These are phyloP conservation scores for Plasmodium vivax DNA, from an alignment of 169 alveolate species.

Conservation along the genomic window DNA sequence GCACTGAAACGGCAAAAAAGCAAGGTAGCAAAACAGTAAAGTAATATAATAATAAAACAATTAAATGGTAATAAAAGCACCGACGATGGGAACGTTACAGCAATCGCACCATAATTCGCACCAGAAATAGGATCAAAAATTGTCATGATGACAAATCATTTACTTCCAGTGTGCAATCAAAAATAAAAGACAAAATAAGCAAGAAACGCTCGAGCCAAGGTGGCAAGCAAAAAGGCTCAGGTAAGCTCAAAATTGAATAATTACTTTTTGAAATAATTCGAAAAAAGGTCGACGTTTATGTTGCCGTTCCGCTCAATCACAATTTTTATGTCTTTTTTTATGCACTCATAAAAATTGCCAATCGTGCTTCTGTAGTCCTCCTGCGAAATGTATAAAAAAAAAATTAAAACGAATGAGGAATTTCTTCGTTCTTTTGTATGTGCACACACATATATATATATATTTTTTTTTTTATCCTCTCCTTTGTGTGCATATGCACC, in stretches of 20 bases:
- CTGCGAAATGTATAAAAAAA: conserved; percentile 14
- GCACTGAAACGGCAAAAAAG: background rate
- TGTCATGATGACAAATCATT: background rate
- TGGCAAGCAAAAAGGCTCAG: background rate
- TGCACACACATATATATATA: background rate
- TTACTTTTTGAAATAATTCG: conserved; percentile 56
- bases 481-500: background rate
- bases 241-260: background rate
- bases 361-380: conserved; percentile 58
- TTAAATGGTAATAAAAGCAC: background rate
- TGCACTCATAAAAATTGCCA: conserved; percentile 47
- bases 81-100: background rate
- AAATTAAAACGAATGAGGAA: background rate
- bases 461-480: background rate
- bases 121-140: background rate
- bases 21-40: background rate
- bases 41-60: background rate
- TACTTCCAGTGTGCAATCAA: background rate
- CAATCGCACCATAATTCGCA: background rate
- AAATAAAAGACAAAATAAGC: background rate
- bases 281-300: conserved; percentile 35
- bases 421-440: background rate
- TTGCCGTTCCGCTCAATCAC: conserved; percentile 18
- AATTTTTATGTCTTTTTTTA: conserved; percentile 52
- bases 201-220: background rate